A percentile compares a stretch with the other conserved stretches of the same genome.
Conservation (phyloP, 345 rosid genomes). For the Hibiscus mutabilis region DNA sequence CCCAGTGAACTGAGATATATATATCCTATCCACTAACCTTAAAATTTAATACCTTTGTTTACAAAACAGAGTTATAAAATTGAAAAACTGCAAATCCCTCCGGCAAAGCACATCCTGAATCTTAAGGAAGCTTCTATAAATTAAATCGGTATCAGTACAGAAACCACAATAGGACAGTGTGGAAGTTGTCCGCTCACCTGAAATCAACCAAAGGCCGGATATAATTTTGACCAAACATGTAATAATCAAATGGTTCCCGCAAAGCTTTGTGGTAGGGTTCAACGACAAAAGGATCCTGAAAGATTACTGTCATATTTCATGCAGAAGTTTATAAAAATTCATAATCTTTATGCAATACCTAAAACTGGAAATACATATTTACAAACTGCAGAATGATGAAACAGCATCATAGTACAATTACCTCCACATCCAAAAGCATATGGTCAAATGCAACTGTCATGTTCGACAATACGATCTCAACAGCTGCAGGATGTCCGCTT, state of each 20-base stretch:
- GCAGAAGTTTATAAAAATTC: slow-evolving; percentile 14
- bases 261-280: slow-evolving; percentile 75
- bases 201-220: slow-evolving; percentile 81
- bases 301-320: slow-evolving; percentile 18
- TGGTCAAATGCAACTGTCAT: slow-evolving; percentile 78
- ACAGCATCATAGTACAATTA: slow-evolving; percentile 20
- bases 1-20: neutral
- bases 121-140: slow-evolving; percentile 4
- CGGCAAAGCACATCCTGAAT: neutral
- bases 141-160: neutral
- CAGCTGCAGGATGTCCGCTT: slow-evolving; percentile 57
- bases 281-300: slow-evolving; percentile 79
- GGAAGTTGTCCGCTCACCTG: slow-evolving; percentile 44
- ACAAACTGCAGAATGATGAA: slow-evolving; percentile 12
- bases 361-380: neutral
- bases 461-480: slow-evolving; percentile 63
- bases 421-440: slow-evolving; percentile 79
- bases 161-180: neutral
- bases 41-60: neutral
- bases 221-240: slow-evolving; percentile 85
- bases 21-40: neutral
- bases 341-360: neutral
- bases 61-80: neutral
- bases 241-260: slow-evolving; percentile 93
- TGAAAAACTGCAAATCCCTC: neutral